Evolutionary conservation across 129 eudicot species (phyloP), one percentile per base, ranked within the genome.

Genomic region (Tagetes erecta): DNA sequence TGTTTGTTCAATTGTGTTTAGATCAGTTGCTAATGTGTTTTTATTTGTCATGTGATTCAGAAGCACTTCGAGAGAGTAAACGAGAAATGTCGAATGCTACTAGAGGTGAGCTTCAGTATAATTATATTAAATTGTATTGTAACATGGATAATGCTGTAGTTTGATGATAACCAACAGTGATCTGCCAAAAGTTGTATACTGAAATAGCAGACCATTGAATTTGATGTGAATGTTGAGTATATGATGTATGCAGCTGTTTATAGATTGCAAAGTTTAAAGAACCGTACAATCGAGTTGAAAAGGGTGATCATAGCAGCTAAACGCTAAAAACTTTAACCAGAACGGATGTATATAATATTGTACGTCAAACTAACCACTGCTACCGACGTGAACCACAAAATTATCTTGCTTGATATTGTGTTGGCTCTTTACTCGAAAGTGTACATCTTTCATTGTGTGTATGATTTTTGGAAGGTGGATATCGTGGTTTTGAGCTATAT

Each of bases 31-130:
- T 58, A 47, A 75, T 14, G 27, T 27, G 13, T 62, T 64, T 63
- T 34, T 31, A 4, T 27, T 76, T 78, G 64, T 46, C 59, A 44
- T 34, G 47, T 76, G 69, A 64, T 71, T 41, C 96, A 93, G 98
- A 93, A 89, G 96, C 85, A 56, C 95, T 93, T 71, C 78, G 98
- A 66, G 91, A 86, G 83, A 93, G 98, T 80, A 93, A 93, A 84
- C 64, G 97, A 72, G 98, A 93, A 66, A 90, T 93, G 98, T 46
- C 97, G 4, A 85, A 86, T 83, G 27, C 27, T 20, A 20, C 27
- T 20, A 20, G 27, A 20, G 27, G 27, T 20, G 27, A 20, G 27
- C 27, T 20, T 20, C 27, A 20, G 27, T 20, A 20, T 20, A 20
- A 20, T 20, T 20, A 20, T 20, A 20, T 20, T 20, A 20, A 20